phyloP scores from a whole-genome alignment of 1,139 yeast species.

The Saccharomyces hybrid region DNA sequence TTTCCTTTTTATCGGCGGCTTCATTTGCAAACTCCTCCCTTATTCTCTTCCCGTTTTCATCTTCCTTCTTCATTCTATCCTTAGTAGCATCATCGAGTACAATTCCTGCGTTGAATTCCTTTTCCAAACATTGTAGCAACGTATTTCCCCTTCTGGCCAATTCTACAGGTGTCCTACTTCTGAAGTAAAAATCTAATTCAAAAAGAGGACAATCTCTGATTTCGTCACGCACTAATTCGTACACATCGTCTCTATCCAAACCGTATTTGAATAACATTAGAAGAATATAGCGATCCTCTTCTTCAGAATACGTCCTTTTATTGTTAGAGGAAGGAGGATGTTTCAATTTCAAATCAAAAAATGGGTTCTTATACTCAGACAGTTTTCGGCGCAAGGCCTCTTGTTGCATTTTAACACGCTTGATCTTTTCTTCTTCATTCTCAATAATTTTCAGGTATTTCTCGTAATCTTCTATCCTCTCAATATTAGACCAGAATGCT shows the following conservation, averaged over 20 bases:
- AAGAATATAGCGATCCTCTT: slow-evolving; percentile 64
- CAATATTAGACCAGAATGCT: slow-evolving; percentile 58
- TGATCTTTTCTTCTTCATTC: slow-evolving; percentile 64
- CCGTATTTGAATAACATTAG: slow-evolving; percentile 62
- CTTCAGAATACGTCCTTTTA: slow-evolving; percentile 58
- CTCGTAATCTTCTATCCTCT: slow-evolving; percentile 67
- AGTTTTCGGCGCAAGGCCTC: slow-evolving; percentile 61
- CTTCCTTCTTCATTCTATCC: slow-evolving; percentile 27
- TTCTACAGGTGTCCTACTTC: slow-evolving; percentile 58
- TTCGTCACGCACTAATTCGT: slow-evolving; percentile 54
- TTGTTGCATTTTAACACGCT: slow-evolving; percentile 51
- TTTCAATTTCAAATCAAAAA: slow-evolving; percentile 54
- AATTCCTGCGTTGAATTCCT: slow-evolving; percentile 40
- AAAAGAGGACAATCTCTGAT: slow-evolving; percentile 56
- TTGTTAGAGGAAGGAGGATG: slow-evolving; percentile 56
- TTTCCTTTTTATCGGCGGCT: slow-evolving; percentile 5
- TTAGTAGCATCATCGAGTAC: slow-evolving; percentile 22
- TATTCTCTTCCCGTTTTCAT: slow-evolving; percentile 20
- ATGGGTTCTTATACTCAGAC: slow-evolving; percentile 52
- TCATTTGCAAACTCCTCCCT: slow-evolving; percentile 22
- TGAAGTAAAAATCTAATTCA: slow-evolving; percentile 65
- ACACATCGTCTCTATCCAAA: slow-evolving; percentile 54
- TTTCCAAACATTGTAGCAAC: slow-evolving; percentile 54
- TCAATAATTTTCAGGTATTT: slow-evolving; percentile 59
- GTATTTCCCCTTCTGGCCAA: slow-evolving; percentile 62